Evolutionary conservation across 306 rosid genomes (phyloP).

Genomic region (Prunus kanzakura): DNA sequence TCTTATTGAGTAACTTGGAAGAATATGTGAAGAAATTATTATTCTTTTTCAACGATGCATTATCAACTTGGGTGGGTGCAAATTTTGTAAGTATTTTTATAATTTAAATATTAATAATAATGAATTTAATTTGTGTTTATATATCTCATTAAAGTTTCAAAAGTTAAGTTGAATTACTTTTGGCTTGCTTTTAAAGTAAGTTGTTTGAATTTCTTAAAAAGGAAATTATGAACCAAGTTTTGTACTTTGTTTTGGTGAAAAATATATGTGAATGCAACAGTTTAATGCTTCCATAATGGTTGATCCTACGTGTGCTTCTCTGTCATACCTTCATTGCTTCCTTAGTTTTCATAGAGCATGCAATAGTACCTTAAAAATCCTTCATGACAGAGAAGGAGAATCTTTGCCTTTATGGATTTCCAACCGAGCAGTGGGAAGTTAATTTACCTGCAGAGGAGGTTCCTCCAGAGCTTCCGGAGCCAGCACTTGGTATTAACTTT

Average conservation of each 20-base stretch:
- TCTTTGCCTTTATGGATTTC: conserved; percentile 78
- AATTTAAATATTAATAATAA: not conserved
- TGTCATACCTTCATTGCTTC: not conserved
- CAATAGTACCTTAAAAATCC: not conserved
- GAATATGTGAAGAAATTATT: not conserved
- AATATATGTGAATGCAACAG: not conserved
- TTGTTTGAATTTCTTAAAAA: not conserved
- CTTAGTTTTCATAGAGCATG: not conserved
- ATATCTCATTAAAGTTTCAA: not conserved
- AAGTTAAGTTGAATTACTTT: not conserved
- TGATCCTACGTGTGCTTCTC: not conserved
- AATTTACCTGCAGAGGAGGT: conserved; percentile 65
- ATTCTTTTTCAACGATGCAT: not conserved
- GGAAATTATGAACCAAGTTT: not conserved
- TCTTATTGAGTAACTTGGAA: not conserved
- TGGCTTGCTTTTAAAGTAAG: not conserved
- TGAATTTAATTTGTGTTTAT: not conserved
- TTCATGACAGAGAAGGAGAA: conserved; percentile 58
- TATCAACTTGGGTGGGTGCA: not conserved
- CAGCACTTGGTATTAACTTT: conserved; percentile 72
- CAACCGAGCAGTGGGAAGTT: conserved; percentile 71
- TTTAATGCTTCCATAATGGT: not conserved
- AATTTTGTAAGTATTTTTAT: not conserved
- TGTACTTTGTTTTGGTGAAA: not conserved
- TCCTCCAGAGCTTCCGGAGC: conserved; percentile 78